A percentile compares a stretch with the other conserved stretches of the same genome.
These are phyloP conservation scores for Jamesozyma spencerorum DNA, from an alignment of 805 yeast species.

Conservation along the genomic window DNA sequence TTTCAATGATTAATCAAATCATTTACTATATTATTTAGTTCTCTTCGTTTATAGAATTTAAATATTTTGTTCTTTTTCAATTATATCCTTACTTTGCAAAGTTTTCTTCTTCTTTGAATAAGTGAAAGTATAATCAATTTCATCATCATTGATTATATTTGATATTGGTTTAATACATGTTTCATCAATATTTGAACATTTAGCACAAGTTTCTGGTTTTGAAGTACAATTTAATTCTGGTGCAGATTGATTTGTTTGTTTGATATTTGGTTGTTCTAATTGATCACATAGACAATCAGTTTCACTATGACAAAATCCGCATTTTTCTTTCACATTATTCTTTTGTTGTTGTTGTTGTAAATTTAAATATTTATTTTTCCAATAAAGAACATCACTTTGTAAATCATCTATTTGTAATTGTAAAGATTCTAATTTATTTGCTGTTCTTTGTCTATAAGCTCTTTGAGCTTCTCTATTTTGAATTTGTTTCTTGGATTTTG, in stretches of 20 bases:
- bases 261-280: constrained; percentile 33
- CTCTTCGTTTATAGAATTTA: too few species aligned
- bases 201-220: constrained; percentile 44
- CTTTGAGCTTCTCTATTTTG: constrained; percentile 92
- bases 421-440: constrained; percentile 69
- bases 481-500: constrained; percentile 57
- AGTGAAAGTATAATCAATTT: constrained; percentile 7
- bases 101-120: background rate
- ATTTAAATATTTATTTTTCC: constrained; percentile 44
- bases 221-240: constrained; percentile 32
- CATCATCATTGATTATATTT: background rate
- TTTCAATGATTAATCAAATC: constrained; percentile 14
- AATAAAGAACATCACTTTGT: constrained; percentile 45
- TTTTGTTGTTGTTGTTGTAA: too few species aligned
- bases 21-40: constrained; percentile 9
- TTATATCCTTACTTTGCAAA: too few species aligned
- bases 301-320: constrained; percentile 91
- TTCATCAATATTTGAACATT: constrained; percentile 33
- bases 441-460: constrained; percentile 81
- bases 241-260: background rate
- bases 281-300: constrained; percentile 90
- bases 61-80: background rate
- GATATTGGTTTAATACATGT: constrained; percentile 16
- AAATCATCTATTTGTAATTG: constrained; percentile 37
- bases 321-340: constrained; percentile 20